Evolutionary conservation across 148 eudicot genomes (phyloP), one percentile per base, ranked within the genome.

Genomic region (Spergularia bocconei): DNA sequence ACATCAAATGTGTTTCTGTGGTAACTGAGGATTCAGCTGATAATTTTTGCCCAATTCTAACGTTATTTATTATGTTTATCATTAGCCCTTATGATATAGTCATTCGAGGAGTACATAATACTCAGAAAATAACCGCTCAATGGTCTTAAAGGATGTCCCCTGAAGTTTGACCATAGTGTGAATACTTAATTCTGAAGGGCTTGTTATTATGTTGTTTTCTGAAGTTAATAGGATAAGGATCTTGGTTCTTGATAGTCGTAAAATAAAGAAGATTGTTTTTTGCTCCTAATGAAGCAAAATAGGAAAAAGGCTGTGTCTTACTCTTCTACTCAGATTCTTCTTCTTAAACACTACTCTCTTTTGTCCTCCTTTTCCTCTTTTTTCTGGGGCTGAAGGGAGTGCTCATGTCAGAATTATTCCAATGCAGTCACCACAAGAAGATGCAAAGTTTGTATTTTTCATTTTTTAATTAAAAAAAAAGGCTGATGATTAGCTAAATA

Each of bases 311-410:
- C 65, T 70, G 58, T 63, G 39, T 19, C 48, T 54, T 63, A 70
- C 75, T 53, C 71, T 19, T 63, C n/a, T 64, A 15, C 54, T 56
- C 57, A 55, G 66, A 63, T 69, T 53, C 73, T 47, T 23, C 53
- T 69, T 70, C 48, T 69, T 41, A 39, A 36, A 48, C 82, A 79
- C 71, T 44, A 67, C 4, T 57, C 33, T 69, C 71, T 62, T 61
- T 62, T 25, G 69, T 59, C 67, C 57, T 73, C 19, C 76, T 59
- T 68, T 70, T 62, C 16, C 70, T 14, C 14, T 41, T 47, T 41
- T 61, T 51, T 68, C 47, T 25, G 29, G 33, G n/a, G 25, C n/a
- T 63, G 80, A 63, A 16, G 25, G 25, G 20, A 53, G 55, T 41
- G 56, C 63, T 63, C 36, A 29, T 59, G 50, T 74, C 58, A 6